Evolutionary conservation across 78 protist species (phyloP).

Genomic region (Dictyostelium citrinum): DNA sequence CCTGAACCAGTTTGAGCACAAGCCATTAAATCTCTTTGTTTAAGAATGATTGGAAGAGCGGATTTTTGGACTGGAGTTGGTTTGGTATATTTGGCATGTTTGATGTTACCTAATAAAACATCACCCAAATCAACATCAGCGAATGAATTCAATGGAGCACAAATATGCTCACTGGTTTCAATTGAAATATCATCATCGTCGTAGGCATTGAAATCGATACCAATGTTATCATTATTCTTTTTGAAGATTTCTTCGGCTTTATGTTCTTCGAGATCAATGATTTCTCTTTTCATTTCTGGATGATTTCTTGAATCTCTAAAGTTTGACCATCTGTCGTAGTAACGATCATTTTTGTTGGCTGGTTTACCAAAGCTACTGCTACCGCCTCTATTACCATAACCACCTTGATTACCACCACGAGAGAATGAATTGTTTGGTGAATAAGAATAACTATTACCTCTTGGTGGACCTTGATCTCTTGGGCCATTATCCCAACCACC

Average conservation of each 20-base stretch:
- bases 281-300: conserved; percentile 34
- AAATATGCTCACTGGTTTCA: conserved; percentile 72
- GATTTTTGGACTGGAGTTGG: conserved; percentile 99
- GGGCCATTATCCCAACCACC: conserved; percentile 4
- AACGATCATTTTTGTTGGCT: conserved; percentile 32
- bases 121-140: conserved; percentile 73
- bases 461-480: background rate
- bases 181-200: conserved; percentile 81
- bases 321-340: conserved; percentile 30
- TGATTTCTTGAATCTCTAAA: conserved; percentile 24
- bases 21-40: conserved; percentile 97
- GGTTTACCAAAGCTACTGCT: background rate
- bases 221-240: conserved; percentile 9
- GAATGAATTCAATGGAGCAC: conserved; percentile 64
- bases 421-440: conserved; percentile 9
- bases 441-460: background rate
- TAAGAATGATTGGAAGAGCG: conserved; percentile 91
- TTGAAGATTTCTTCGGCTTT: conserved; percentile 66
- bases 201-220: conserved; percentile 50
- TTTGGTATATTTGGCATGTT: conserved; percentile 79
- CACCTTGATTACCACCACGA: background rate
- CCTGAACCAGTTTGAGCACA: conserved; percentile 99
- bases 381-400: background rate
- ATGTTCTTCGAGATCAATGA: conserved; percentile 21
- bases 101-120: conserved; percentile 58